phyloP scores from a whole-genome alignment of 2,329 filamentous ascomycete genomes.

The Ceratocystiopsis minuta region DNA sequence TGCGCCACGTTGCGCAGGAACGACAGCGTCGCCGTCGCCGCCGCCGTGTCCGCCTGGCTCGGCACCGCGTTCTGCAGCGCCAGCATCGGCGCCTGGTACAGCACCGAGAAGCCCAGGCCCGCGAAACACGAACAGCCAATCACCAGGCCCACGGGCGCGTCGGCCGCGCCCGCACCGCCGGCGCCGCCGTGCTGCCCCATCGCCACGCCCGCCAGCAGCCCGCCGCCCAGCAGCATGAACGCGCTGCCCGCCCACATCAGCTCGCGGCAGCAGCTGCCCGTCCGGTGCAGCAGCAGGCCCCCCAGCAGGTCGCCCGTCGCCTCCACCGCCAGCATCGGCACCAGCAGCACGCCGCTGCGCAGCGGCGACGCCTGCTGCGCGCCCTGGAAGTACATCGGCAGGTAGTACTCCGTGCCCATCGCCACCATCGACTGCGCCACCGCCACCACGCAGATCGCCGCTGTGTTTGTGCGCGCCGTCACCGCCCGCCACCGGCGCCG shows the following conservation, averaged over 20 bases:
- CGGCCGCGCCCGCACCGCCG: constrained; percentile 16
- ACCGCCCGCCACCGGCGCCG: too few species aligned
- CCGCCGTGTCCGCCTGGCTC: constrained; percentile 32
- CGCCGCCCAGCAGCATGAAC: constrained; percentile 31
- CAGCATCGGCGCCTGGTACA: constrained; percentile 40
- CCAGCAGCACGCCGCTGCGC: constrained; percentile 30
- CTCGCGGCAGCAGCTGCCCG: constrained; percentile 32
- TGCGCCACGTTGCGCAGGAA: constrained; percentile 44
- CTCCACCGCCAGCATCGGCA: constrained; percentile 32
- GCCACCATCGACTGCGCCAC: constrained; percentile 34
- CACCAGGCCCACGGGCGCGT: constrained; percentile 22
- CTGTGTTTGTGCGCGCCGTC: too few species aligned
- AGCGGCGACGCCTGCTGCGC: constrained; percentile 28
- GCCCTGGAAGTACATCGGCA: constrained; percentile 29
- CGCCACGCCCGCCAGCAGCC: too few species aligned
- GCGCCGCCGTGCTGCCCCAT: too few species aligned
- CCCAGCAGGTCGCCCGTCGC: constrained; percentile 26
- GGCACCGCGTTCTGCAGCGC: constrained; percentile 41
- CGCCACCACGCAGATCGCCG: constrained; percentile 21
- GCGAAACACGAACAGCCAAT: constrained; percentile 33
- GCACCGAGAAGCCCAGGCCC: constrained; percentile 39
- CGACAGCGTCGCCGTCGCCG: constrained; percentile 37
- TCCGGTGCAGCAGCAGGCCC: constrained; percentile 29
- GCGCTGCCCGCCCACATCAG: constrained; percentile 30
- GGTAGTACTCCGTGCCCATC: constrained; percentile 28